Percentiles rank a stretch among this genome's conserved stretches.
Conservation (phyloP, 805 yeast species). For the Hagleromyces aurorensis region DNA sequence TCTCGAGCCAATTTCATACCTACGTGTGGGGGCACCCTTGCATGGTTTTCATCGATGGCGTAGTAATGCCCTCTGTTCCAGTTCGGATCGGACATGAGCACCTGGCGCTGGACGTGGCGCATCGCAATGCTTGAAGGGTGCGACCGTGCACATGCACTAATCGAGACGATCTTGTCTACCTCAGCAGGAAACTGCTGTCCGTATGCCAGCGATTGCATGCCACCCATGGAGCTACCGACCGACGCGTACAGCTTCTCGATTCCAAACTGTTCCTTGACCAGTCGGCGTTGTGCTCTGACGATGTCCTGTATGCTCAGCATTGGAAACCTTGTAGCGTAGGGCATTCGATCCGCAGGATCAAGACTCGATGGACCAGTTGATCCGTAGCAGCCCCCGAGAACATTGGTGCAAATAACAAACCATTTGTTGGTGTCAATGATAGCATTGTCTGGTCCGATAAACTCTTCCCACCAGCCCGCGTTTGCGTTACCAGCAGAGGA, state of each 20-base stretch:
- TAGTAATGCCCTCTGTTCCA: slow-evolving; percentile 91
- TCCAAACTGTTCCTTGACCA: slow-evolving; percentile 55
- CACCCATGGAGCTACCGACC: slow-evolving; percentile 95
- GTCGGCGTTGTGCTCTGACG: slow-evolving; percentile 78
- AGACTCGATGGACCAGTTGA: slow-evolving; percentile 85
- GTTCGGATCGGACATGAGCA: slow-evolving; percentile 87
- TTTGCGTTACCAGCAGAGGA: slow-evolving; percentile 61
- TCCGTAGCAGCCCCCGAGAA: slow-evolving; percentile 91
- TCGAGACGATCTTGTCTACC: slow-evolving; percentile 67
- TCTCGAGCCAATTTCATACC: slow-evolving; percentile 94
- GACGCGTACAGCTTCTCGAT: slow-evolving; percentile 63
- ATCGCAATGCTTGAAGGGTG: slow-evolving; percentile 92
- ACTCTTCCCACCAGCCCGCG: slow-evolving; percentile 94
- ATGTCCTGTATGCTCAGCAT: slow-evolving; percentile 79
- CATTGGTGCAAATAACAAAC: slow-evolving; percentile 84
- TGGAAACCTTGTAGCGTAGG: slow-evolving; percentile 85
- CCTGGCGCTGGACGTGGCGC: slow-evolving; percentile 89
- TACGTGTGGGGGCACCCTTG: slow-evolving; percentile 74
- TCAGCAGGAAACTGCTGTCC: slow-evolving; percentile 75
- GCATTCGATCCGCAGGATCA: slow-evolving; percentile 57
- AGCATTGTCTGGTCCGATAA: slow-evolving; percentile 71
- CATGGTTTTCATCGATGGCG: slow-evolving; percentile 32
- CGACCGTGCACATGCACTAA: slow-evolving; percentile 88
- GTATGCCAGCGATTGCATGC: slow-evolving; percentile 91
- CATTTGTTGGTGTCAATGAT: slow-evolving; percentile 74